These are phyloP conservation scores for Cryptococcus jaspeensis DNA, from an alignment of 1,284 basidiomycete species.

Conservation along the genomic window DNA sequence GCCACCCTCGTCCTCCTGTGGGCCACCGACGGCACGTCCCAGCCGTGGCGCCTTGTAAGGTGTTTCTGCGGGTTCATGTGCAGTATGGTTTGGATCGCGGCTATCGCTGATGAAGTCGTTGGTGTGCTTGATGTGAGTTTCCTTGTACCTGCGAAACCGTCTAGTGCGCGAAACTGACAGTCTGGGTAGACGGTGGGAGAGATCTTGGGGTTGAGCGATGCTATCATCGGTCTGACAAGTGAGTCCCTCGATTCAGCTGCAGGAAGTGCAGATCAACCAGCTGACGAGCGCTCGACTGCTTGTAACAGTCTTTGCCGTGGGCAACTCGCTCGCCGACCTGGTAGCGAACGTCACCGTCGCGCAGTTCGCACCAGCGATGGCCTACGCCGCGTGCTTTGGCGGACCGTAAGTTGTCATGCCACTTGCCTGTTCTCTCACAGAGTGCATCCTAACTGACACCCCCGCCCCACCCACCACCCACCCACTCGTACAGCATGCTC, in stretches of 20 bases:
- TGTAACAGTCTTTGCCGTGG: constrained; percentile 75
- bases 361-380: constrained; percentile 54
- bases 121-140: constrained; percentile 70
- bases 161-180: background rate
- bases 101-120: constrained; percentile 90
- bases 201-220: constrained; percentile 93
- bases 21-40: constrained; percentile 62
- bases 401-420: constrained; percentile 19
- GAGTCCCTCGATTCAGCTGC: no score
- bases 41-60: constrained; percentile 65
- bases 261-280: no score
- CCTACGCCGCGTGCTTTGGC: constrained; percentile 57
- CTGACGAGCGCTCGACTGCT: no score
- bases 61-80: constrained; percentile 87
- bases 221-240: constrained; percentile 76
- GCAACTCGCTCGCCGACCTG: constrained; percentile 92
- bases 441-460: background rate
- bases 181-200: constrained; percentile 75
- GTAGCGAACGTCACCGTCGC: constrained; percentile 95
- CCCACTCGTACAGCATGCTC: constrained; percentile 72
- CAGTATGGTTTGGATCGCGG: constrained; percentile 91
- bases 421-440: background rate
- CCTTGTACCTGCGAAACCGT: no score
- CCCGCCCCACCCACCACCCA: background rate
- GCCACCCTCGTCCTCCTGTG: constrained; percentile 63